Conservation (phyloP, 768 basidiomycete species). For the Mycena vulgaris region DNA sequence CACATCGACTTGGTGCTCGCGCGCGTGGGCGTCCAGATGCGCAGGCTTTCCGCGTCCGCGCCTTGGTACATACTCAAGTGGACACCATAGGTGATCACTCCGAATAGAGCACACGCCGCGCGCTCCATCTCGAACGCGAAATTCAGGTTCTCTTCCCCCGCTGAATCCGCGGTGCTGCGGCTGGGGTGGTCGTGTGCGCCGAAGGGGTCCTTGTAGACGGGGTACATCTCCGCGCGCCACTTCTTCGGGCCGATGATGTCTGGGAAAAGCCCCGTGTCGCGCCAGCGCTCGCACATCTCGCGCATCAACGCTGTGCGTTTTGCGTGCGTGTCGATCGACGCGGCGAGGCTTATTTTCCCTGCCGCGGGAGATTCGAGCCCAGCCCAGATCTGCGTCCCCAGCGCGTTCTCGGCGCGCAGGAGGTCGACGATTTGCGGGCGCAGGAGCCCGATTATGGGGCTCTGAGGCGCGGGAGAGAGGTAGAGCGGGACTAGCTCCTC, state of each 20-base stretch:
- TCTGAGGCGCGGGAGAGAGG: slow-evolving; percentile 64
- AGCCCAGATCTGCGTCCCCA: slow-evolving; percentile 43
- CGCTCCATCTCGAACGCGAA: slow-evolving; percentile 93
- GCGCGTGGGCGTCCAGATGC: slow-evolving; percentile 91
- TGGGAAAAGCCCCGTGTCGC: slow-evolving; percentile 72
- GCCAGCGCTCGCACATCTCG: slow-evolving; percentile 83
- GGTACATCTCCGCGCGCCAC: slow-evolving; percentile 91
- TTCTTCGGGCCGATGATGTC: slow-evolving; percentile 81
- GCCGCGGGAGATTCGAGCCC: slow-evolving; percentile 51
- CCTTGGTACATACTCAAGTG: slow-evolving; percentile 85
- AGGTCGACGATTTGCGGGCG: slow-evolving; percentile 70
- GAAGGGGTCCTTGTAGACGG: slow-evolving; percentile 81
- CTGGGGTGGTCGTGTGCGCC: slow-evolving; percentile 67
- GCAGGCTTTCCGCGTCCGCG: slow-evolving; percentile 55
- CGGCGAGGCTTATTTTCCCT: slow-evolving; percentile 64
- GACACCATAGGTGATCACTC: slow-evolving; percentile 91
- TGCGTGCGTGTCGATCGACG: slow-evolving; percentile 66
- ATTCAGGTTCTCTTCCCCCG: slow-evolving; percentile 58
- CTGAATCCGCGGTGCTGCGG: slow-evolving; percentile 47
- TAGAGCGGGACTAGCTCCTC: slow-evolving; percentile 71
- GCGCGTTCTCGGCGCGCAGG: slow-evolving; percentile 66
- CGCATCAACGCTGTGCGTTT: slow-evolving; percentile 75
- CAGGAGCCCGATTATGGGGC: slow-evolving; percentile 74
- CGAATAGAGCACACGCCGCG: slow-evolving; percentile 90
- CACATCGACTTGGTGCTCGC: slow-evolving; percentile 92